A percentile compares a stretch with the other conserved stretches of the same genome.
phyloP scores from a whole-genome alignment of 495 filamentous ascomycete genomes.

The Penicillium turbatum region DNA sequence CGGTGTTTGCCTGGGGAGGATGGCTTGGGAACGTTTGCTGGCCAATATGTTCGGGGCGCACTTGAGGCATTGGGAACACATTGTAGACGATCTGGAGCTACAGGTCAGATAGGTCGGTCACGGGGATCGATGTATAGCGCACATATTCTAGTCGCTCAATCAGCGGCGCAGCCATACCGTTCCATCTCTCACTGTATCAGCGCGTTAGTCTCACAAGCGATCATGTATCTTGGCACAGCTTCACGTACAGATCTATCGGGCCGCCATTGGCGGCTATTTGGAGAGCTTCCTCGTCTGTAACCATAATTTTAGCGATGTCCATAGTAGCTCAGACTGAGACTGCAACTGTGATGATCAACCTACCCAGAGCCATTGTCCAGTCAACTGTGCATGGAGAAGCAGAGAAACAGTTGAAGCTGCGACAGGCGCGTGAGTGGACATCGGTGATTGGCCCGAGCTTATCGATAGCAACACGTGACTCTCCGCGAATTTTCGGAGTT shows the following conservation, averaged over 20 bases:
- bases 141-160: conserved; percentile 53
- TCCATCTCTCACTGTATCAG: conserved; percentile 50
- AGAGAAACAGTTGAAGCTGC: conserved; percentile 14
- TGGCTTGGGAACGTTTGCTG: conserved; percentile 24
- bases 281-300: conserved; percentile 59
- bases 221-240: neutral
- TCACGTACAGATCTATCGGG: conserved; percentile 62
- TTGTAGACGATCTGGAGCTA: conserved; percentile 48
- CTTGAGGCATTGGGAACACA: conserved; percentile 47
- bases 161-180: conserved; percentile 46
- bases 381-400: conserved; percentile 12
- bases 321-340: neutral
- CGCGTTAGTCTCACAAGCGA: conserved; percentile 26
- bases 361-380: conserved; percentile 40
- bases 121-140: conserved; percentile 8
- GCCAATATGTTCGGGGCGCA: conserved; percentile 31
- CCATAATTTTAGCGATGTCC: neutral
- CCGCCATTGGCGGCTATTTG: conserved; percentile 60
- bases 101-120: conserved; percentile 9
- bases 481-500: conserved; percentile 30
- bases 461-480: conserved; percentile 31
- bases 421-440: neutral
- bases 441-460: conserved; percentile 24
- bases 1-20: conserved; percentile 32
- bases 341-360: conserved; percentile 6